Base-by-base conservation (phyloP, 441 rosid species). In the Pelargonium fulgidum region DNA sequence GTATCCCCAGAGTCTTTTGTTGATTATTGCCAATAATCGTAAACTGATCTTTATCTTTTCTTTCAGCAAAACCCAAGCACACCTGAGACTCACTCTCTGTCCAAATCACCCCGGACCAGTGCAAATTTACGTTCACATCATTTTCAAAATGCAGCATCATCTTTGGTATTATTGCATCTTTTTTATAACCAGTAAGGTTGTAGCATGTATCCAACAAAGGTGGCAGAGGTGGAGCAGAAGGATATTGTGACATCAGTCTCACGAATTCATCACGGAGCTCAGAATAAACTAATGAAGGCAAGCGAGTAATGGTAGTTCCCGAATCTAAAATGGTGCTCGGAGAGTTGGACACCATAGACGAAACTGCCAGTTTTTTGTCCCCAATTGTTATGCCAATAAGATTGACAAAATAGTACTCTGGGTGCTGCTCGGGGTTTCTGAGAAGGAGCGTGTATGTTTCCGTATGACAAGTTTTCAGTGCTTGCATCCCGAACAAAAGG, bases 331-430 rank as follows among this genome's bases (percentile, higher is more conserved):
- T 48, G 14, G 54, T 48, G 54, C n/a, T 48, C 14, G 54, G 54
- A 13, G 54, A 11, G 13, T 48, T 48, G 14, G 54, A 48, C 7
- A 10, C 26, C 0, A 56, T 29, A 1, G 72, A 67, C 7, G 77
- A 33, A 19, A 78, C 69, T 1, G 70, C 36, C 33, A 75, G 63
- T 65, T 61, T 67, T 48, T 24, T 59, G 5, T 61, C 24, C 20
- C 80, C 80, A 7, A 82, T 69, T 64, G 69, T 75, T 36, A 82
- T 78, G 44, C 65, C 81, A 19, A 33, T 24, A 11, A 82, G 73
- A 24, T 61, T 33, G 39, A 78, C 76, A 2, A 20, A 70, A 8
- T 77, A 81, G 10, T 3, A 3, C 16, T 5, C 13, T 0, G 64
- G 0, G 39, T 33, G 2, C 2, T 24, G 10, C 0, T 1, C 0